Evolutionary conservation across 2,329 filamentous ascomycete genomes (phyloP).

Genomic region (Phyllosticta citrichinensis): DNA sequence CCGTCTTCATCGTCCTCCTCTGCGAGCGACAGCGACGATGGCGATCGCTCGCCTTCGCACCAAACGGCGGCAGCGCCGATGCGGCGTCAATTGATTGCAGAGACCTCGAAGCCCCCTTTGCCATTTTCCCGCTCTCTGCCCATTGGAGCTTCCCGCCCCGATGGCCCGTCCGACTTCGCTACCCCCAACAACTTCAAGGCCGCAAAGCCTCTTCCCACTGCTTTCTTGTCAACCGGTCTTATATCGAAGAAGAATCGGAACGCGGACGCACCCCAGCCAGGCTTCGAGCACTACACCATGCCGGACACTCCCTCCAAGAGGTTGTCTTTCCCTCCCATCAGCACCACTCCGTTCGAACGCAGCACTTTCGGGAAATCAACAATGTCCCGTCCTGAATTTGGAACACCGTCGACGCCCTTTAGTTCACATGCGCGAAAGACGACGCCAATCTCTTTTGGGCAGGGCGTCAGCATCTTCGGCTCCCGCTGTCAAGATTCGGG

Average conservation of each 20-base stretch:
- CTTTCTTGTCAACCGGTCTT: conserved; percentile 88
- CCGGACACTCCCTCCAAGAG: conserved; percentile 97
- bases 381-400: conserved; percentile 62
- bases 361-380: conserved; percentile 54
- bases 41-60: conserved; percentile 46
- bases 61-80: conserved; percentile 28
- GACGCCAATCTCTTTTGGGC: conserved; percentile 58
- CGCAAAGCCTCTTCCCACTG: conserved; percentile 66
- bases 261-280: conserved; percentile 52
- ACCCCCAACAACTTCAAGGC: conserved; percentile 70
- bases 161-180: conserved; percentile 46
- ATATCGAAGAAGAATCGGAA: conserved; percentile 86
- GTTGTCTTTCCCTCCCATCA: conserved; percentile 58
- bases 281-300: conserved; percentile 54
- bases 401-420: conserved; percentile 73
- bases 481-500: conserved; percentile 19
- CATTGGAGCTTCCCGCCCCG: conserved; percentile 49
- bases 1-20: conserved; percentile 79
- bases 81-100: conserved; percentile 11
- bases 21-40: conserved; percentile 51
- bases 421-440: conserved; percentile 52
- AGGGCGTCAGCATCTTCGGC: conserved; percentile 53
- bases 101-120: conserved; percentile 16
- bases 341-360: conserved; percentile 32
- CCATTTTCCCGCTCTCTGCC: conserved; percentile 68